phyloP scores from a whole-genome alignment of 495 filamentous ascomycete genomes.

The Lophium mytilinum region DNA sequence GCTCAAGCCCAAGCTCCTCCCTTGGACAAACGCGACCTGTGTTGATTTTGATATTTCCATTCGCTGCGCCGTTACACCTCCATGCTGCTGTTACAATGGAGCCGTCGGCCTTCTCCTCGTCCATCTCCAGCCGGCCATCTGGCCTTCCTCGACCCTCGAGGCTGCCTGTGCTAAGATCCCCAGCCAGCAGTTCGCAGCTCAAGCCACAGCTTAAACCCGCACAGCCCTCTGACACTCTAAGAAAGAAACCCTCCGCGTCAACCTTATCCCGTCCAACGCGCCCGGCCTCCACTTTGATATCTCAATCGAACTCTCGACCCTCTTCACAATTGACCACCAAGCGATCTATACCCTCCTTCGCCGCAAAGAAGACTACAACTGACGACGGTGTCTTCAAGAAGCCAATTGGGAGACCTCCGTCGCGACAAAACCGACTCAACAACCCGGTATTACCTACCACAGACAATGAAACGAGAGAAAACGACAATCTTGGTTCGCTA shows the following conservation, averaged over 20 bases:
- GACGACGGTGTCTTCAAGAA: slow-evolving; percentile 18
- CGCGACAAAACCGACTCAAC: slow-evolving; percentile 9
- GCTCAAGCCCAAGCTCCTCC: no score
- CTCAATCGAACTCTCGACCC: neutral
- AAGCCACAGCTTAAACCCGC: slow-evolving; percentile 8
- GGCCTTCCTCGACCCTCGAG: slow-evolving; percentile 31
- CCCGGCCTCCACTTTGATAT: neutral
- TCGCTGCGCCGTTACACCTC: no score
- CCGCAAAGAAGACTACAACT: neutral
- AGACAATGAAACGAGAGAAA: neutral
- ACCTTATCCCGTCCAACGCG: slow-evolving; percentile 8
- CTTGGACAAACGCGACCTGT: no score
- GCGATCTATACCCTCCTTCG: neutral
- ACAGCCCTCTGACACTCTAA: slow-evolving; percentile 5
- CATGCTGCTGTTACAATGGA: slow-evolving; percentile 22
- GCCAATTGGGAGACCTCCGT: slow-evolving; percentile 22
- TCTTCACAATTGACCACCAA: slow-evolving; percentile 2
- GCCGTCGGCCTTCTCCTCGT: slow-evolving; percentile 19
- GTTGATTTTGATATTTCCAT: no score
- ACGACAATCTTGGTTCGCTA: slow-evolving; percentile 24
- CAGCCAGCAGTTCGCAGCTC: slow-evolving; percentile 11
- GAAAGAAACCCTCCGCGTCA: slow-evolving; percentile 18
- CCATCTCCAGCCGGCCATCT: slow-evolving; percentile 18
- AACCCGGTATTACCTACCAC: neutral
- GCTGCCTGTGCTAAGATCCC: slow-evolving; percentile 26